Percentiles rank a stretch among this genome's conserved stretches.
phyloP scores from a whole-genome alignment of 352 stramenopile species.

The Pythium utonaiense region DNA sequence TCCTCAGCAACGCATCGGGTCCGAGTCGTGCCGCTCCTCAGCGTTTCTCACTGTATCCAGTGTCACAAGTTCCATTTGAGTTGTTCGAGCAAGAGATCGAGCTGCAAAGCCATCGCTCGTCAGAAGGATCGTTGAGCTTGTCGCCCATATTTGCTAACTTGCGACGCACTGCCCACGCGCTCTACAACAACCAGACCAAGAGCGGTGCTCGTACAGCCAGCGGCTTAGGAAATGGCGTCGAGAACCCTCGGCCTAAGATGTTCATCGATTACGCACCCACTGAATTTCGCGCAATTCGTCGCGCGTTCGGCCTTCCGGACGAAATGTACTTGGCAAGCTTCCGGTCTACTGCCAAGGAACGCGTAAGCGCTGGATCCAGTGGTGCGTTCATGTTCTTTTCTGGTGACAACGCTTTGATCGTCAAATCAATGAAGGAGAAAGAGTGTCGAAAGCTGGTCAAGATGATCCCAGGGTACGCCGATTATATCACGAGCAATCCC shows the following conservation, averaged over 20 bases:
- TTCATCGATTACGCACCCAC: constrained; percentile 75
- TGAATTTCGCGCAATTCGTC: constrained; percentile 60
- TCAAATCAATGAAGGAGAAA: constrained; percentile 83
- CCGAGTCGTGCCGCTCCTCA: neutral
- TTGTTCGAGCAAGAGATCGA: constrained; percentile 76
- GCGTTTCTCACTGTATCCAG: constrained; percentile 62
- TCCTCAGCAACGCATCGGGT: neutral
- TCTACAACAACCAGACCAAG: constrained; percentile 32
- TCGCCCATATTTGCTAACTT: constrained; percentile 47
- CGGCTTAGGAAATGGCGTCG: constrained; percentile 9
- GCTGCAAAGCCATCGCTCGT: constrained; percentile 47
- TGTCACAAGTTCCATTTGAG: constrained; percentile 73
- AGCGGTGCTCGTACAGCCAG: constrained; percentile 18
- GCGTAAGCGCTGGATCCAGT: constrained; percentile 73
- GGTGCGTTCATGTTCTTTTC: constrained; percentile 92
- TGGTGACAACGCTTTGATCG: constrained; percentile 83
- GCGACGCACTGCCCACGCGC: constrained; percentile 38
- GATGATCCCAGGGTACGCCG: constrained; percentile 68
- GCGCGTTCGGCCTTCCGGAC: constrained; percentile 59
- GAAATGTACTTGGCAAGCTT: constrained; percentile 74
- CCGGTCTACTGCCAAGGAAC: constrained; percentile 71
- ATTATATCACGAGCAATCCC: constrained; percentile 55
- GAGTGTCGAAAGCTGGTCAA: constrained; percentile 69
- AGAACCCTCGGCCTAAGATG: constrained; percentile 59
- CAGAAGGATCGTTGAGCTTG: constrained; percentile 22